A percentile compares a stretch with the other conserved stretches of the same genome.
Conservation (phyloP, 2,329 filamentous ascomycete species). For the Metarhizium humberi region DNA sequence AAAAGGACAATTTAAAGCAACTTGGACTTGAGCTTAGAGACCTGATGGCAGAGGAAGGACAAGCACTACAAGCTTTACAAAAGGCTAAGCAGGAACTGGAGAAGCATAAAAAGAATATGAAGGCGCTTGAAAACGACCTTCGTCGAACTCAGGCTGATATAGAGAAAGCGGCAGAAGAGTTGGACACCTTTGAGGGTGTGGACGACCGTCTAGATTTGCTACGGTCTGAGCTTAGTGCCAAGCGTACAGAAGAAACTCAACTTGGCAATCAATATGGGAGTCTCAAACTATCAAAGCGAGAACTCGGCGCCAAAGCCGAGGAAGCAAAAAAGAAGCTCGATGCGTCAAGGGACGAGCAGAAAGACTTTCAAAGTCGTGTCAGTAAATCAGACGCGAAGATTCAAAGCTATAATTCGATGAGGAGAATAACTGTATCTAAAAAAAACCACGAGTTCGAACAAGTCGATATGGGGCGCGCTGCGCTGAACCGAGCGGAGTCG, state of each 20-base stretch:
- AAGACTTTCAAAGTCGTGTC: slow-evolving; percentile 36
- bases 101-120: slow-evolving; percentile 29
- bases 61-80: slow-evolving; percentile 37
- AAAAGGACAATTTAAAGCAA: slow-evolving; percentile 40
- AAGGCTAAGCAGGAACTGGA: slow-evolving; percentile 35
- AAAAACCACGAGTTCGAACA: slow-evolving; percentile 52
- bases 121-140: slow-evolving; percentile 38
- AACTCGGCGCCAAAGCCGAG: slow-evolving; percentile 35
- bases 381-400: slow-evolving; percentile 47
- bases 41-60: slow-evolving; percentile 38
- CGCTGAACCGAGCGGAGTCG: slow-evolving; percentile 33
- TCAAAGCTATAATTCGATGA: slow-evolving; percentile 35
- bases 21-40: slow-evolving; percentile 45
- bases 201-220: slow-evolving; percentile 57
- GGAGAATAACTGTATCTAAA: slow-evolving; percentile 43
- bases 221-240: slow-evolving; percentile 45
- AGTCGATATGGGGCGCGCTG: slow-evolving; percentile 37
- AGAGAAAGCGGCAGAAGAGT: slow-evolving; percentile 39
- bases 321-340: slow-evolving; percentile 27
- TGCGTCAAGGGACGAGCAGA: slow-evolving; percentile 23
- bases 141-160: slow-evolving; percentile 54
- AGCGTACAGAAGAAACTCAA: slow-evolving; percentile 37
- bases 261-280: slow-evolving; percentile 47
- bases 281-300: slow-evolving; percentile 37
- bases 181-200: slow-evolving; percentile 58